Base-by-base conservation (phyloP, 2,329 filamentous ascomycete genomes). In the Fusarium setosum region DNA sequence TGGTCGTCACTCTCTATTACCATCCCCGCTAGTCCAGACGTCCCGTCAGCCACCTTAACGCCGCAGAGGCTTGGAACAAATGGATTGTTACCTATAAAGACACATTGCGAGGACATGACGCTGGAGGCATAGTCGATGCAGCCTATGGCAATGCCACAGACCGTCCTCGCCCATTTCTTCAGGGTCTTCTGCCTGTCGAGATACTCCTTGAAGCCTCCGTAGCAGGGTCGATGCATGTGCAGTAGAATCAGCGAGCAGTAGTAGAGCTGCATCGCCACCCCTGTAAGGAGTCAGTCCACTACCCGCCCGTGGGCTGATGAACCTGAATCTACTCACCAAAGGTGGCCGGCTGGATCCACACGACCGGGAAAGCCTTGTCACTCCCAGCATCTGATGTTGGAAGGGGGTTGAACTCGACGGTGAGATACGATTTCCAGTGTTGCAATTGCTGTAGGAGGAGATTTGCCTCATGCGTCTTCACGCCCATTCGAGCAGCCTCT, bases 71-170 rank as follows among this genome's bases (percentile, higher is more conserved):
- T 24, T 23, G 12, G n/a, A n/a, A n/a, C n/a, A n/a, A n/a, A n/a
- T n/a, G n/a, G 3, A 10, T 5, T 41, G 13, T 41, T 41, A 41
- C 38, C 38, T 41, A 41, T 41, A 11, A 41, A 41, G 38, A 41
- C 38, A 24, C 38, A 41, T 3, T 41, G 38, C 18, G 38, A 41
- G 8, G 38, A 41, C 38, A 41, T 41, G 13, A 41, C 38, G 3
- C 38, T 41, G 9, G 38, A 4, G 2, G 77, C 75, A 40, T 78
- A 74, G 12, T 81, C 80, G 1, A 67, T 74, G 11, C 79, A 67
- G 50, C 79, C 79, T 69, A 82, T 75, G 0, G 82, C 82, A 51
- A 86, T 82, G 2, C 83, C 83, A 51, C 82, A 83, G 7, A 86
- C 82, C 1, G 57, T 69, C 6, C 63, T 56, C 1, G 72, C 63